Conservation (phyloP, 345 rosid species). For the Hibiscus syriacus region DNA sequence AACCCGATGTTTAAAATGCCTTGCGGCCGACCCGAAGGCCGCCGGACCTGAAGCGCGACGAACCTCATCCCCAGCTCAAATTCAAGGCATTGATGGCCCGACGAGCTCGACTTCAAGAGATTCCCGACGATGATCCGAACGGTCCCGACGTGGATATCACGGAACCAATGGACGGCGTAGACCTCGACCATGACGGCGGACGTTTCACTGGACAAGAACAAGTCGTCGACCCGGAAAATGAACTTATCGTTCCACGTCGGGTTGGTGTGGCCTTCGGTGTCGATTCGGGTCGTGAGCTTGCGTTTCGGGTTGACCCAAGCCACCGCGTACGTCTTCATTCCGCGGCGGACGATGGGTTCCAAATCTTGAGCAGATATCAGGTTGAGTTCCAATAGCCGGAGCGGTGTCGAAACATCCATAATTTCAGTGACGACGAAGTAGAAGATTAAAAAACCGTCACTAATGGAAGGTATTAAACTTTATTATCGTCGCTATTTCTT, state of each 20-base stretch:
- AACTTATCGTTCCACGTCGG: too few relatives aligned
- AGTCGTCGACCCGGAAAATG: slow-evolving; percentile 82
- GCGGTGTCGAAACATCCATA: slow-evolving; percentile 45
- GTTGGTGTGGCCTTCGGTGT: slow-evolving; percentile 40
- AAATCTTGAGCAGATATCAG: slow-evolving; percentile 82
- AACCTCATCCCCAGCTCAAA: slow-evolving; percentile 65
- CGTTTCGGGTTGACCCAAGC: slow-evolving; percentile 84
- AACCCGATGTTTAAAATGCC: slow-evolving; percentile 82
- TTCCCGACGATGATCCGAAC: slow-evolving; percentile 67
- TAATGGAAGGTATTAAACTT: too few relatives aligned
- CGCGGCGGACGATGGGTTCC: slow-evolving; percentile 43
- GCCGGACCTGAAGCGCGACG: too few relatives aligned
- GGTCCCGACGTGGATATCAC: slow-evolving; percentile 65
- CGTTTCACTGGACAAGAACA: slow-evolving; percentile 63
- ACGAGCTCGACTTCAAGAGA: slow-evolving; percentile 33
- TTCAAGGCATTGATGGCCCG: slow-evolving; percentile 20
- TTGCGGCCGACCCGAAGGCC: slow-evolving; percentile 79
- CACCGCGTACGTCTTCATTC: slow-evolving; percentile 76
- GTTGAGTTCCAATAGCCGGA: slow-evolving; percentile 67
- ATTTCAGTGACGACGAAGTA: neutral
- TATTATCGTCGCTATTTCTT: too few relatives aligned
- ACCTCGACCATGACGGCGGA: slow-evolving; percentile 75
- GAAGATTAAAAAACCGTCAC: neutral
- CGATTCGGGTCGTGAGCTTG: slow-evolving; percentile 71
- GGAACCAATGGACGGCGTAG: too few relatives aligned